A percentile compares a stretch with the other conserved stretches of the same genome.
Conservation (phyloP, 1,139 yeast species). For the Blastobotrys proliferans region DNA sequence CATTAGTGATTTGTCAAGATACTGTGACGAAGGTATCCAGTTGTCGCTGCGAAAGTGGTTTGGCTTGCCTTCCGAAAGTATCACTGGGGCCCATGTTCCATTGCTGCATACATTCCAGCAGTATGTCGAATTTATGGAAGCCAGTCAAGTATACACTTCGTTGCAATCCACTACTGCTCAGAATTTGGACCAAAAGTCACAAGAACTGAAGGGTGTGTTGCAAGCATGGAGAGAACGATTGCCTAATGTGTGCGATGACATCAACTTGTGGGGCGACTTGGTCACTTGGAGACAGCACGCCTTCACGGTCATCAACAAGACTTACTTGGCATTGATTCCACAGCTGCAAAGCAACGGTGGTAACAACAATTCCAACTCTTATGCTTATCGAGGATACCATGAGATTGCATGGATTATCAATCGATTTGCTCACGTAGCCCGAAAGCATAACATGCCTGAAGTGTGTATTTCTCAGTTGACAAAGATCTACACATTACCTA, state of each 20-base stretch:
- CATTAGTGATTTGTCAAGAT: slow-evolving; percentile 67
- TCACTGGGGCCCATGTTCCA: slow-evolving; percentile 84
- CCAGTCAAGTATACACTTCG: slow-evolving; percentile 88
- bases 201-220: slow-evolving; percentile 86
- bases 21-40: slow-evolving; percentile 96
- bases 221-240: slow-evolving; percentile 98
- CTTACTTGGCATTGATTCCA: slow-evolving; percentile 89
- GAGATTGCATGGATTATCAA: slow-evolving; percentile 99
- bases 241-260: slow-evolving; percentile 97
- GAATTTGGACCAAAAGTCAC: slow-evolving; percentile 86
- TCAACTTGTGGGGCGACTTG: slow-evolving; percentile 94
- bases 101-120: slow-evolving; percentile 93
- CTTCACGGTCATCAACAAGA: slow-evolving; percentile 92
- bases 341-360: slow-evolving; percentile 73
- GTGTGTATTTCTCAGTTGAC: slow-evolving; percentile 92
- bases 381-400: slow-evolving; percentile 95
- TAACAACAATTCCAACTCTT: slow-evolving; percentile 61
- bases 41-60: slow-evolving; percentile 91
- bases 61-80: slow-evolving; percentile 68
- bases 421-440: slow-evolving; percentile 96
- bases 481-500: slow-evolving; percentile 91
- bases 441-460: slow-evolving; percentile 95
- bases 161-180: slow-evolving; percentile 87
- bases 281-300: slow-evolving; percentile 99
- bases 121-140: slow-evolving; percentile 96